Evolutionary conservation across 108 stramenopile species (phyloP).

Genomic region (Pseudonitzschia multistriata): DNA sequence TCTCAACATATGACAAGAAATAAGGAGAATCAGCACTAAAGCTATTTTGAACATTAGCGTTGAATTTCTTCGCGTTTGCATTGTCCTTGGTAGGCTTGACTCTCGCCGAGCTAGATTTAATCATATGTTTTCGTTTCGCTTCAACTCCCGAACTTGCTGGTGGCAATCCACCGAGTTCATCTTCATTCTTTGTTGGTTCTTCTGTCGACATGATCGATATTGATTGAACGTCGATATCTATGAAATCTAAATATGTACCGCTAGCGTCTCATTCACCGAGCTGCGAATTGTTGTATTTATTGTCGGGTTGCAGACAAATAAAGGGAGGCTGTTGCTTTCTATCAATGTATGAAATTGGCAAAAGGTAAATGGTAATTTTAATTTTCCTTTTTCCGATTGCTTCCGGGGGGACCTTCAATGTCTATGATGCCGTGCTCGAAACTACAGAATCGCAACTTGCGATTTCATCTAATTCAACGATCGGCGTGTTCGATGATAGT

Average conservation of each 20-base stretch:
- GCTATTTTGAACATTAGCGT: conserved; percentile 33
- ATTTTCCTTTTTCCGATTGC: no score
- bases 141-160: neutral
- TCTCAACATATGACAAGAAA: conserved; percentile 74
- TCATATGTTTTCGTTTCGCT: neutral
- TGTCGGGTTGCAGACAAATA: neutral
- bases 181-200: neutral
- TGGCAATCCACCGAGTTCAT: neutral
- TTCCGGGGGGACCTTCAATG: no score
- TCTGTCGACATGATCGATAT: neutral
- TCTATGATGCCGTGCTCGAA: no score
- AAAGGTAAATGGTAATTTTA: no score
- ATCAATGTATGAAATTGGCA: no score
- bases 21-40: conserved; percentile 89
- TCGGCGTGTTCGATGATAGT: no score
- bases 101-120: conserved; percentile 6
- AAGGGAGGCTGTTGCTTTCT: neutral
- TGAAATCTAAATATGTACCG: no score
- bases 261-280: no score
- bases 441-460: no score
- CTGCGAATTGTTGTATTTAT: no score
- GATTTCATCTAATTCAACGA: no score
- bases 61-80: neutral
- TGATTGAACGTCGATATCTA: neutral
- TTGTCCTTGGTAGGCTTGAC: neutral